phyloP scores from a whole-genome alignment of 108 stramenopile species.

The Chaetoceros muelleri region DNA sequence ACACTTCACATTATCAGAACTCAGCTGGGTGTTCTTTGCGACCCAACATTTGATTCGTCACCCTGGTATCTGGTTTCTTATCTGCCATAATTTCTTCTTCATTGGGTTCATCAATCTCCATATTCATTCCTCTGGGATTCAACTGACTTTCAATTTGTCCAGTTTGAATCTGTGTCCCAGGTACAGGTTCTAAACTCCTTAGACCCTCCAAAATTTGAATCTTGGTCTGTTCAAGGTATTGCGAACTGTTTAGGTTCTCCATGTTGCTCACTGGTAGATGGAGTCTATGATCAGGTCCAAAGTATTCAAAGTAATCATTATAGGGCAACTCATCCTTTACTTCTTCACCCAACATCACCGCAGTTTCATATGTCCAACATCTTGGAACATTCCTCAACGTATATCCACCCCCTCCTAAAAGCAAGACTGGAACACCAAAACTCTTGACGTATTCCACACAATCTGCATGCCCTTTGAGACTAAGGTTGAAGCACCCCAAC shows the following conservation, averaged over 20 bases:
- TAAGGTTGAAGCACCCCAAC: constrained; percentile 96
- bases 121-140: constrained; percentile 45
- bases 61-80: neutral
- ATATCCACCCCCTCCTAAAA: constrained; percentile 98
- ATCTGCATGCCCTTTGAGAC: constrained; percentile 90
- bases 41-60: neutral
- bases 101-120: constrained; percentile 43
- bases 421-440: constrained; percentile 90
- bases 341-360: constrained; percentile 76
- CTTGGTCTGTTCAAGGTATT: constrained; percentile 83
- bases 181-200: constrained; percentile 72
- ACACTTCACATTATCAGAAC: too few species aligned
- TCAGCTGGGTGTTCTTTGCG: too few species aligned
- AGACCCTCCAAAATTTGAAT: constrained; percentile 71
- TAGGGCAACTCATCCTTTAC: constrained; percentile 91
- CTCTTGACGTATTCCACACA: constrained; percentile 88
- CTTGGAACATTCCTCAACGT: constrained; percentile 98
- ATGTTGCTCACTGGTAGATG: constrained; percentile 94
- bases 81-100: constrained; percentile 16
- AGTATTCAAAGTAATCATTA: constrained; percentile 99
- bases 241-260: constrained; percentile 91
- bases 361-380: constrained; percentile 98
- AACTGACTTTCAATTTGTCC: constrained; percentile 71
- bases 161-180: constrained; percentile 71
- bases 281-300: constrained; percentile 94